Percentiles rank a stretch among this genome's conserved stretches.
These are phyloP conservation scores for Glycine latifolia DNA, from an alignment of 306 rosid species.

Conservation along the genomic window DNA sequence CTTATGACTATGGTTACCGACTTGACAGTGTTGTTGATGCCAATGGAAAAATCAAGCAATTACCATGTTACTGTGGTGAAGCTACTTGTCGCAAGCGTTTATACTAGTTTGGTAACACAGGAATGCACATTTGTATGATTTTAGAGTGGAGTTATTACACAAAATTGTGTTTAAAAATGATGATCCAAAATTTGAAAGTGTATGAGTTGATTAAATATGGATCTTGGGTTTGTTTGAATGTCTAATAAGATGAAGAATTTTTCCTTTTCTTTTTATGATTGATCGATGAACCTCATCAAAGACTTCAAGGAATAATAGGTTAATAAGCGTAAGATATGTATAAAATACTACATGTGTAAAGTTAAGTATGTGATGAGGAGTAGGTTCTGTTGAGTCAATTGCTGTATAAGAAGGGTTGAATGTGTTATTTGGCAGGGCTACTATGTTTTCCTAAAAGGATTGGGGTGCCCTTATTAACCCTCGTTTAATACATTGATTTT, in stretches of 20 bases:
- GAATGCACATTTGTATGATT: not conserved
- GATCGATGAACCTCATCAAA: too few species aligned
- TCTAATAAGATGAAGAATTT: too few species aligned
- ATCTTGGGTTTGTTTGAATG: not conserved
- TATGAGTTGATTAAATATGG: not conserved
- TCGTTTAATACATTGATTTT: too few species aligned
- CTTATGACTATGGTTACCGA: slow-evolving; percentile 26
- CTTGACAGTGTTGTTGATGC: slow-evolving; percentile 30
- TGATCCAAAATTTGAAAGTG: not conserved
- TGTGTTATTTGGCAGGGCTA: slow-evolving; percentile 2
- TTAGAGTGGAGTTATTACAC: not conserved
- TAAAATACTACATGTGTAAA: too few species aligned
- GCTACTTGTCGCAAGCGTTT: slow-evolving; percentile 16
- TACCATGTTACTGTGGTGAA: slow-evolving; percentile 12
- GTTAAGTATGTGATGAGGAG: too few species aligned
- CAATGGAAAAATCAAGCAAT: slow-evolving; percentile 13
- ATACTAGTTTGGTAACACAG: not conserved
- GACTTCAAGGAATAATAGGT: too few species aligned
- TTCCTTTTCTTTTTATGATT: too few species aligned
- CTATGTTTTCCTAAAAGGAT: too few species aligned
- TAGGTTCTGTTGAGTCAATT: too few species aligned
- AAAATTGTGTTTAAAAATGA: not conserved
- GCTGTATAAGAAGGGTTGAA: too few species aligned
- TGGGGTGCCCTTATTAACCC: too few species aligned
- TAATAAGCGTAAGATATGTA: too few species aligned